Conservation (phyloP, 1,139 yeast genomes). For the Candida gigantensis region DNA sequence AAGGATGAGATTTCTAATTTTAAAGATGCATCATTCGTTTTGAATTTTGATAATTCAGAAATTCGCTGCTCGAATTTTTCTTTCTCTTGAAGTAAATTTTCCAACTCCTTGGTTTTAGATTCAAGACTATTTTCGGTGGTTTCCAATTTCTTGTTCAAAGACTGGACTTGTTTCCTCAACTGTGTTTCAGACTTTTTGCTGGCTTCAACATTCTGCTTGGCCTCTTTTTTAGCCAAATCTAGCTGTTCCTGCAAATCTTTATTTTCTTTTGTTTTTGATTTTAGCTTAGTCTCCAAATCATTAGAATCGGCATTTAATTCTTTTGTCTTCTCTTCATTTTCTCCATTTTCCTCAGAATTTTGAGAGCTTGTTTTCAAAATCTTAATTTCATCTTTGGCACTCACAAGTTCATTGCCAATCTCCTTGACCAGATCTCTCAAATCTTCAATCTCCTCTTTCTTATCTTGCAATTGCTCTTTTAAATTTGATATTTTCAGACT, state of each 20-base stretch:
- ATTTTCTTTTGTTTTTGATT: slow-evolving; percentile 9
- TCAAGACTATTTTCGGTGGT: slow-evolving; percentile 13
- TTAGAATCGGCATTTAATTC: slow-evolving; percentile 1
- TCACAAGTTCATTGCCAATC: slow-evolving; percentile 75
- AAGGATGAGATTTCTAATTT: slow-evolving; percentile 45
- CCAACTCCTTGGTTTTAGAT: slow-evolving; percentile 22
- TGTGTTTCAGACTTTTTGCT: slow-evolving; percentile 11
- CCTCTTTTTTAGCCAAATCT: slow-evolving; percentile 8
- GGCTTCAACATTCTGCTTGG: slow-evolving; percentile 10
- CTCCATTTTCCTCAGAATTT: slow-evolving; percentile 11
- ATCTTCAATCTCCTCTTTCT: slow-evolving; percentile 54
- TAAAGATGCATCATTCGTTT: slow-evolving; percentile 41
- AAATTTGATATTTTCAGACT: slow-evolving; percentile 13
- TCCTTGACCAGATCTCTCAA: slow-evolving; percentile 72
- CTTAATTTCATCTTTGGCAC: slow-evolving; percentile 45
- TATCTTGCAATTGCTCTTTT: slow-evolving; percentile 25
- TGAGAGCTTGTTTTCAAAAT: slow-evolving; percentile 21
- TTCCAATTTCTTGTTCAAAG: slow-evolving; percentile 12
- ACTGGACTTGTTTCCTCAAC: slow-evolving; percentile 12
- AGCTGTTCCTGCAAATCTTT: slow-evolving; percentile 10
- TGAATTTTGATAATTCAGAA: slow-evolving; percentile 32
- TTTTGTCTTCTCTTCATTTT: background rate
- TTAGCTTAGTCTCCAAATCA: slow-evolving; percentile 10
- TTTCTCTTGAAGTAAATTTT: slow-evolving; percentile 25
- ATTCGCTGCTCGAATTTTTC: slow-evolving; percentile 29